These are phyloP conservation scores for Candida pseudoglaebosa DNA, from an alignment of 805 yeast genomes.

Conservation along the genomic window DNA sequence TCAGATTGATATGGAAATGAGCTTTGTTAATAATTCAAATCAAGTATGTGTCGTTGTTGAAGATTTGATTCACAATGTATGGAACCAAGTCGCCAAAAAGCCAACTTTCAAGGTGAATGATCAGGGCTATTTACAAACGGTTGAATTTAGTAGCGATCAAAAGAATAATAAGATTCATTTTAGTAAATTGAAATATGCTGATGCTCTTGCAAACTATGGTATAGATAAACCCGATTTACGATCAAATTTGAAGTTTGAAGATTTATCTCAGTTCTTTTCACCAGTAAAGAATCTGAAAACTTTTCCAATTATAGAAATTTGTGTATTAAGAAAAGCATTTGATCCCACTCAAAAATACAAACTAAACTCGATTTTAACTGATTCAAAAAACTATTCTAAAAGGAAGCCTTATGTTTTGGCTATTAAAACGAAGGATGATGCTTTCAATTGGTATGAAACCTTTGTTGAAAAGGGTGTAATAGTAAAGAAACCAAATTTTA, in stretches of 20 bases:
- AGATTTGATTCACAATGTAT: conserved; percentile 48
- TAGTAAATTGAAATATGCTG: conserved; percentile 54
- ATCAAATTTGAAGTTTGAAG: conserved; percentile 47
- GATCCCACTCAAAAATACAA: conserved; percentile 19
- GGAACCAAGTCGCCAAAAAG: conserved; percentile 45
- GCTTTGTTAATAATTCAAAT: conserved; percentile 66
- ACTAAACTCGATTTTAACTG: conserved; percentile 37
- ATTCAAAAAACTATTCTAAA: conserved; percentile 43
- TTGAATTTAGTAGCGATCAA: conserved; percentile 10
- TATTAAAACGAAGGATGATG: conserved; percentile 40
- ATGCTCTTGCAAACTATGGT: conserved; percentile 74
- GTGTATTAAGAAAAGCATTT: conserved; percentile 55
- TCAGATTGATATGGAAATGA: conserved; percentile 94
- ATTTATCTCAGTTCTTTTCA: conserved; percentile 41
- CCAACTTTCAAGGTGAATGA: conserved; percentile 36
- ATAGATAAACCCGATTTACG: conserved; percentile 94
- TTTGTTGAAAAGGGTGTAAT: conserved; percentile 29
- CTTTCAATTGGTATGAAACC: conserved; percentile 41
- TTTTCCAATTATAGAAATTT: conserved; percentile 72
- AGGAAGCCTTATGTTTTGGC: conserved; percentile 58
- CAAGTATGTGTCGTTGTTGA: conserved; percentile 64
- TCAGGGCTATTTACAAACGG: conserved; percentile 25
- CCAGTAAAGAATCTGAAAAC: conserved; percentile 26
- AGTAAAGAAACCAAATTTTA: conserved; percentile 11
- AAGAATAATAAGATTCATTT: conserved; percentile 13